These are phyloP conservation scores for Suillus spraguei DNA, from an alignment of 768 basidiomycete genomes.

Conservation along the genomic window DNA sequence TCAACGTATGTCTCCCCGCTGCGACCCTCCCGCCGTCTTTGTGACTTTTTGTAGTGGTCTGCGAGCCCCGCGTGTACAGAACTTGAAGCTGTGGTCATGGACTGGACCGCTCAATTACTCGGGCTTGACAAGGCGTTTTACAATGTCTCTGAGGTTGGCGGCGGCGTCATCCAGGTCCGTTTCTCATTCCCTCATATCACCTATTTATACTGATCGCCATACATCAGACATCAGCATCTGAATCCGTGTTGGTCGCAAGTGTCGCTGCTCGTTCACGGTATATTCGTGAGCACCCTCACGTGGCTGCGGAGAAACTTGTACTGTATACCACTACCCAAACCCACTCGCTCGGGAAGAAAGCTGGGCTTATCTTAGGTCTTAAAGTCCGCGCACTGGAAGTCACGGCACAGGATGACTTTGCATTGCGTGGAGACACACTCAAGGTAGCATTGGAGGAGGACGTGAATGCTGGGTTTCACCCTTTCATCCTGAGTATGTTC, in stretches of 20 bases:
- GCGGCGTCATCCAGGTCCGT: constrained; percentile 79
- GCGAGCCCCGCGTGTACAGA: constrained; percentile 92
- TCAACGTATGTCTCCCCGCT: constrained; percentile 59
- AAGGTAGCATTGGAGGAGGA: constrained; percentile 68
- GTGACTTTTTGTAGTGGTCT: constrained; percentile 63
- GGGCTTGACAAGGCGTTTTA: constrained; percentile 69
- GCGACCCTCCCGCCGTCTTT: not conserved
- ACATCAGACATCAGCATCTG: constrained; percentile 80
- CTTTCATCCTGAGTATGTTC: constrained; percentile 74
- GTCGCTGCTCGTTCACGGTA: constrained; percentile 79
- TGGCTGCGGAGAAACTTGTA: constrained; percentile 62
- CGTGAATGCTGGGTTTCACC: constrained; percentile 55
- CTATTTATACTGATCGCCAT: not conserved
- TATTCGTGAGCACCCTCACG: constrained; percentile 48
- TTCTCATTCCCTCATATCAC: not conserved
- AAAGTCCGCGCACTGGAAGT: constrained; percentile 73
- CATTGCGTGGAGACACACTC: constrained; percentile 69
- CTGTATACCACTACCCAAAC: constrained; percentile 92
- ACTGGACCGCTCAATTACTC: constrained; percentile 86
- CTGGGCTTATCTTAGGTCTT: constrained; percentile 83
- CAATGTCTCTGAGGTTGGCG: constrained; percentile 69
- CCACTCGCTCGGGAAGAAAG: constrained; percentile 81
- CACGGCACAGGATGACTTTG: constrained; percentile 58
- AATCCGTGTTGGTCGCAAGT: constrained; percentile 72
- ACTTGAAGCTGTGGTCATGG: constrained; percentile 84